phyloP scores from a whole-genome alignment of 176 grass and related monocot genomes.

The Ampelocalamus luodianensis region DNA sequence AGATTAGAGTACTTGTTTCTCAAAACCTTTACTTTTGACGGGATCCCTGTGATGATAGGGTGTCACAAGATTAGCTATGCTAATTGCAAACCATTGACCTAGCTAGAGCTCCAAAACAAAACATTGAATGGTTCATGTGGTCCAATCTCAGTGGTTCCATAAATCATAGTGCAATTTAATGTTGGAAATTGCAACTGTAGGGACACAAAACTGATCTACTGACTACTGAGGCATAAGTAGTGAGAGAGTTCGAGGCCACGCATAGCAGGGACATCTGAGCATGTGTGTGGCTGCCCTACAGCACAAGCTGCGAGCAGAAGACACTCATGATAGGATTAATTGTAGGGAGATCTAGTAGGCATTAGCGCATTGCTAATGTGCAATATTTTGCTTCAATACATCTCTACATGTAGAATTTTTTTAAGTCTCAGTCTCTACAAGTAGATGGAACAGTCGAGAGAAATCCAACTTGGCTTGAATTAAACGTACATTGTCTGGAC shows the following conservation, averaged over 20 bases:
- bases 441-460: background rate
- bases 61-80: background rate
- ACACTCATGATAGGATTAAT: background rate
- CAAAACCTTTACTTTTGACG: background rate
- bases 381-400: background rate
- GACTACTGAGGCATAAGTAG: background rate
- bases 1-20: background rate
- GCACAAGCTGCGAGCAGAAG: background rate
- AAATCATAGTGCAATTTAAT: background rate
- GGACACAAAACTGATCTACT: background rate
- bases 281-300: background rate
- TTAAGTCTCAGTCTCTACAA: background rate
- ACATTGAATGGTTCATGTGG: background rate
- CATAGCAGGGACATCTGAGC: background rate
- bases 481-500: background rate
- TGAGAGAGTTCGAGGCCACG: background rate
- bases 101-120: background rate
- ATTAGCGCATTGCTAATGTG: background rate
- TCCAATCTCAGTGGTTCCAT: background rate
- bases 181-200: background rate
- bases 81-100: slow-evolving; percentile 10
- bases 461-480: background rate
- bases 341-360: background rate
- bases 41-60: background rate
- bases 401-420: background rate